Conservation (phyloP, 305 asterid species). For the Ilex paraguariensis region DNA sequence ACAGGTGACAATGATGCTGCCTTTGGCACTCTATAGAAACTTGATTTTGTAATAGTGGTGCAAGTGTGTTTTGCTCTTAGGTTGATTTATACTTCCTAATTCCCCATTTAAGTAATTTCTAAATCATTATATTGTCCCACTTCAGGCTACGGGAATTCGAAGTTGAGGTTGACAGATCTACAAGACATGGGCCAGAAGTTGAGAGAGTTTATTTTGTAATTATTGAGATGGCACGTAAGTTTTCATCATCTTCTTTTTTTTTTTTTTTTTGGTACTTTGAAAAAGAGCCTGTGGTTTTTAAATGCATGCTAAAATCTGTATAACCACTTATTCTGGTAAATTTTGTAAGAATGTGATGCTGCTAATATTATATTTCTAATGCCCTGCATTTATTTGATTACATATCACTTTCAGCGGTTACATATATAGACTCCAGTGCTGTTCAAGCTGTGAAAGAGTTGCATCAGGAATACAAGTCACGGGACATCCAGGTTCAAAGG, state of each 20-base stretch:
- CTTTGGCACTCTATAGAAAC: neutral
- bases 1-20: conserved; percentile 41
- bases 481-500: conserved; percentile 73
- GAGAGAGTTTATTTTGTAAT: conserved; percentile 72
- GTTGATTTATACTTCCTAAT: neutral
- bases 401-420: conserved; percentile 63
- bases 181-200: conserved; percentile 84
- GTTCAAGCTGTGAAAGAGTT: conserved; percentile 89
- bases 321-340: too few species aligned
- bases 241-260: neutral
- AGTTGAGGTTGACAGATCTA: conserved; percentile 48
- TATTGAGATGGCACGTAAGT: conserved; percentile 99
- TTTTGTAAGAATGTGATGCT: too few species aligned
- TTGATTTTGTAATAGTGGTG: neutral
- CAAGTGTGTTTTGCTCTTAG: neutral
- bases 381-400: too few species aligned
- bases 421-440: conserved; percentile 94
- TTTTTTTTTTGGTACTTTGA: too few species aligned
- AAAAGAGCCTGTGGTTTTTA: conserved; percentile 6
- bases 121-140: neutral
- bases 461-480: conserved; percentile 74
- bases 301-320: too few species aligned
- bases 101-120: neutral
- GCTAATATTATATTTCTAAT: too few species aligned
- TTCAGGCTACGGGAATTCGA: conserved; percentile 88